Evolutionary conservation across 805 yeast genomes (phyloP), one percentile per base, ranked within the genome.

Genomic region (Candida dendrica): DNA sequence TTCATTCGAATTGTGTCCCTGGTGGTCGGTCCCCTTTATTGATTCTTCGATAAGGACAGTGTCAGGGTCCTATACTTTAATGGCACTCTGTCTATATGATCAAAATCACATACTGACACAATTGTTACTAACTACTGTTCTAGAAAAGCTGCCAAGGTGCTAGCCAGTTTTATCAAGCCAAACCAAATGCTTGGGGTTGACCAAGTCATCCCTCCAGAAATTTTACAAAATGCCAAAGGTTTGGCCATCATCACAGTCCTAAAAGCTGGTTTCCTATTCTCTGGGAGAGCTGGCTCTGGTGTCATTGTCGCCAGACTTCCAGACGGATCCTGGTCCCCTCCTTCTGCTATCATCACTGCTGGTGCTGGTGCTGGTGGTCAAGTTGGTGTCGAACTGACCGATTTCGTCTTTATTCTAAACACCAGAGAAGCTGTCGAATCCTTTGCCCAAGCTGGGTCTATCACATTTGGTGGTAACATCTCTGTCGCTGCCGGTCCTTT

Each of bases 321-420:
- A 2, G 98, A 93, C 63, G 98, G 97, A 1, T 65, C 84, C 0
- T 91, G 98, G 98, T 89, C 97, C 13, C 95, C 97, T 3, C 98
- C 98, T 1, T 82, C 95, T 2, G 98, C 97, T 9, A 83, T 93
- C 50, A 82, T 79, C 41, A 86, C 97, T 18, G 98, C 95, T 3
- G 98, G 98, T 53, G 98, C 97, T 4, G 98, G 98, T 56, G 97
- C 93, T 6, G 98, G 98, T 45, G 98, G 98, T 36, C 95, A 89
- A 68, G 77, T 93, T 49, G 98, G 98, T 34, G 90, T 96, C 8
- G 98, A 91, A 61, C 69, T 91, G 55, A 91, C 98, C 2, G 98
- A 91, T 67, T 91, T 91, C 58, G 96, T 91, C 24, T 91, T 91
- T 60, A 90, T 93, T 46, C 73, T 91, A 50, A 91, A 93, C 66